Conservation (phyloP, 768 basidiomycete species). For the Lanmaoa pseudosensibilis region DNA sequence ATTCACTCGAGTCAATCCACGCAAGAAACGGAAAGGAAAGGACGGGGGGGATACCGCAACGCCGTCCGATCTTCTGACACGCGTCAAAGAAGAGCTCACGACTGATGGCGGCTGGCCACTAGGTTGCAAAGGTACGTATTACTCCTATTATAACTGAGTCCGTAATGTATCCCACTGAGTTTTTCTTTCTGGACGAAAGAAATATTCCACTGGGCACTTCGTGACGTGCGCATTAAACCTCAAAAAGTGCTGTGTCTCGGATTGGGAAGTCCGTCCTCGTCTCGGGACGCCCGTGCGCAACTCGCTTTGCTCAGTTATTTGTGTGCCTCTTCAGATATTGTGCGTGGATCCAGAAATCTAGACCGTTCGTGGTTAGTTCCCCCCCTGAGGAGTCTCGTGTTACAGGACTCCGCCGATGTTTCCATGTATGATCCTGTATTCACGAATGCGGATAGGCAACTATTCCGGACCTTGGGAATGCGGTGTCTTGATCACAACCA, state of each 20-base stretch:
- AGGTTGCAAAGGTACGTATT: conserved; percentile 54
- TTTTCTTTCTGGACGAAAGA: conserved; percentile 30
- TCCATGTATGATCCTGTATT: conserved; percentile 76
- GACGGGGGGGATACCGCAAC: conserved; percentile 31
- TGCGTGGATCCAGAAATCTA: conserved; percentile 41
- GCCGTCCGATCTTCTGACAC: conserved; percentile 41
- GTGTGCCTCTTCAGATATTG: conserved; percentile 55
- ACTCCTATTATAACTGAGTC: conserved; percentile 18
- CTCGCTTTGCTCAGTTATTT: conserved; percentile 63
- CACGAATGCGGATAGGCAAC: conserved; percentile 53
- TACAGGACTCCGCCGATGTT: conserved; percentile 49
- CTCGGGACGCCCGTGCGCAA: conserved; percentile 62
- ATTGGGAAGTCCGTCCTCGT: conserved; percentile 67
- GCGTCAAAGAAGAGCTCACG: conserved; percentile 45
- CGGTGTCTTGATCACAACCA: conserved; percentile 43
- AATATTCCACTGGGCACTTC: conserved; percentile 37
- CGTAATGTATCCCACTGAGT: not conserved
- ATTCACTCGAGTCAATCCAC: conserved; percentile 50
- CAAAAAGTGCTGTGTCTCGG: conserved; percentile 63
- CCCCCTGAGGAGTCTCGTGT: conserved; percentile 2
- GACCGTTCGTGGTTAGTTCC: conserved; percentile 12
- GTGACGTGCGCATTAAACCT: conserved; percentile 22
- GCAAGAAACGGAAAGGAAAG: conserved; percentile 51
- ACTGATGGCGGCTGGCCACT: conserved; percentile 51
- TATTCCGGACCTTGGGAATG: conserved; percentile 45